phyloP scores from a whole-genome alignment of 176 grass and related monocot genomes.

The Lolium rigidum region DNA sequence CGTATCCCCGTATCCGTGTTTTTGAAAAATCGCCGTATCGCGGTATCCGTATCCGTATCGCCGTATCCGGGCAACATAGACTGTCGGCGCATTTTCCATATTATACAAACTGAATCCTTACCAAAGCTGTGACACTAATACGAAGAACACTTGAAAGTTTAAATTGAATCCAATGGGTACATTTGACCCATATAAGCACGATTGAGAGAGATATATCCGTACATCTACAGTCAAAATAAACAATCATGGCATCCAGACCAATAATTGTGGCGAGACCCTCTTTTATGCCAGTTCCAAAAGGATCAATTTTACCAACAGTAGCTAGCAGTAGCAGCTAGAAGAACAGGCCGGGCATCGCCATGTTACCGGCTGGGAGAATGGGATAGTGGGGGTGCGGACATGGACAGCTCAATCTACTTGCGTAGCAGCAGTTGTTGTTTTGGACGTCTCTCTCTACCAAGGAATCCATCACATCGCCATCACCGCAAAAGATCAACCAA shows the following conservation, averaged over 20 bases:
- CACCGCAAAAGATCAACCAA: background rate
- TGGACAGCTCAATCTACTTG: constrained; percentile 35
- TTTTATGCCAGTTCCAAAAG: background rate
- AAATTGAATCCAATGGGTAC: background rate
- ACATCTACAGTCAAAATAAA: constrained; percentile 4
- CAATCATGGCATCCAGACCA: background rate
- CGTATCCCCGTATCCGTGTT: too few species aligned
- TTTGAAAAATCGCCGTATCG: too few species aligned
- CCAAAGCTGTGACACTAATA: background rate
- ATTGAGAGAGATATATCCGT: background rate
- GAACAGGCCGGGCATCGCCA: background rate
- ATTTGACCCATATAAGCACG: background rate
- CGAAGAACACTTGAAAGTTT: background rate
- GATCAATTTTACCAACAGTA: background rate
- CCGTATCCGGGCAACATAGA: too few species aligned
- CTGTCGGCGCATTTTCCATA: background rate
- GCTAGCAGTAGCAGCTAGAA: constrained; percentile 29
- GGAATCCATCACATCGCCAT: constrained; percentile 54
- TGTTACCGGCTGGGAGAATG: constrained; percentile 18
- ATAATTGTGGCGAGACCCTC: constrained; percentile 22
- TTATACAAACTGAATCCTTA: background rate
- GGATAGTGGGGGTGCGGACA: constrained; percentile 34
- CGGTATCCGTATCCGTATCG: too few species aligned
- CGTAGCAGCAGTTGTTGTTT: constrained; percentile 28
- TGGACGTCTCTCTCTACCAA: constrained; percentile 46